Evolutionary conservation across 164 flowering plant genomes (phyloP).

Genomic region (Saururus chinensis): DNA sequence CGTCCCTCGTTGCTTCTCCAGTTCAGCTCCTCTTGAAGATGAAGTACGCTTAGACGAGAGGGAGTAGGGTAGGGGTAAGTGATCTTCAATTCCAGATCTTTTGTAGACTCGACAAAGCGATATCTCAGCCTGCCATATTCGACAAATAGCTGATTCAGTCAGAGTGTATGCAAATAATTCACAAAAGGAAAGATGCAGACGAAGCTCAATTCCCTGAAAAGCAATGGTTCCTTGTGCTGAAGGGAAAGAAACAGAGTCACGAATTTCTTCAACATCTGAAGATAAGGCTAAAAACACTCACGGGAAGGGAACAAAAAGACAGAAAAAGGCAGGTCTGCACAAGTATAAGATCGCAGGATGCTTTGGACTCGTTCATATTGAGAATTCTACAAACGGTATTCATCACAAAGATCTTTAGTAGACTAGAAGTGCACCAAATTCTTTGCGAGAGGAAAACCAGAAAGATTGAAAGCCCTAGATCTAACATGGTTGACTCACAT

Average conservation of each 20-base stretch:
- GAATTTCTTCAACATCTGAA: not conserved
- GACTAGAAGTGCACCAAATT: not conserved
- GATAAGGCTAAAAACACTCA: not conserved
- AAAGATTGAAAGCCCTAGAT: too few species aligned
- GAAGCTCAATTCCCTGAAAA: not conserved
- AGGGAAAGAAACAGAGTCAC: not conserved
- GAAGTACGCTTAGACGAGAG: conserved; percentile 29
- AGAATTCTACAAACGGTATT: not conserved
- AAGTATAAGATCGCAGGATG: not conserved
- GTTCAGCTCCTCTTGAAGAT: conserved; percentile 18
- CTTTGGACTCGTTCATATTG: too few species aligned
- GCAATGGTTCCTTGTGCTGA: not conserved
- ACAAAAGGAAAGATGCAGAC: not conserved
- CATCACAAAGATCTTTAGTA: not conserved
- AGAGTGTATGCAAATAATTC: not conserved
- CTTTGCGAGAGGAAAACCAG: too few species aligned
- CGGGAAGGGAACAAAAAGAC: not conserved
- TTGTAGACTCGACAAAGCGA: conserved; percentile 91
- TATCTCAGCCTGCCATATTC: conserved; percentile 58
- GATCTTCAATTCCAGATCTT: conserved; percentile 82
- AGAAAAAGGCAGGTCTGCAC: not conserved
- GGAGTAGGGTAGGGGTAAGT: conserved; percentile 46
- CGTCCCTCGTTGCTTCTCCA: not conserved
- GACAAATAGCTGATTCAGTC: not conserved
- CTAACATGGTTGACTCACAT: too few species aligned